phyloP scores from a whole-genome alignment of 768 basidiomycete genomes.

The Trametes cinnabarina region DNA sequence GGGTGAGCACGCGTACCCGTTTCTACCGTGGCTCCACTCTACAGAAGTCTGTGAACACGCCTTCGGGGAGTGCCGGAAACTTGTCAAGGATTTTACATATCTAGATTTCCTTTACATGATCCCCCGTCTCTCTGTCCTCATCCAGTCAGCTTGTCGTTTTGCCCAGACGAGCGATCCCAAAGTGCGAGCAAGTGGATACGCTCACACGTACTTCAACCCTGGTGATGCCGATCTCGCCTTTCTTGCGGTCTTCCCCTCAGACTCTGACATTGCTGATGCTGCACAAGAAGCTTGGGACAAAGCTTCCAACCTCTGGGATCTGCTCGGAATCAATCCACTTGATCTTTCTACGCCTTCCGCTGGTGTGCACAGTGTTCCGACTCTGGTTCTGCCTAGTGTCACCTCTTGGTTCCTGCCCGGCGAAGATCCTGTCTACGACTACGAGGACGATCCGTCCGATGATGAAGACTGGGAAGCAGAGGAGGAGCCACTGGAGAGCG shows the following conservation, averaged over 20 bases:
- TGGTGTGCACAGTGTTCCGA: too few species aligned
- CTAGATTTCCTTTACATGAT: constrained; percentile 2
- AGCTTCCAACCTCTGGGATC: background rate
- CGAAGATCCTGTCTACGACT: background rate
- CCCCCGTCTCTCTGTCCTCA: background rate
- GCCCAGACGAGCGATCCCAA: background rate
- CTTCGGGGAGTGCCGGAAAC: background rate
- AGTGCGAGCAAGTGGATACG: background rate
- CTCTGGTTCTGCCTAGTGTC: background rate
- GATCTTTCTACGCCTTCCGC: background rate
- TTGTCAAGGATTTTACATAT: constrained; percentile 2
- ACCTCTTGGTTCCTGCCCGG: background rate
- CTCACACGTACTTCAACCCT: constrained; percentile 7
- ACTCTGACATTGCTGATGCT: background rate
- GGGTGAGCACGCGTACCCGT: constrained; percentile 19
- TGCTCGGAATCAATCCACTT: background rate
- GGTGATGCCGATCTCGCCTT: background rate
- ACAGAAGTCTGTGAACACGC: constrained; percentile 2
- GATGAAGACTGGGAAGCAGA: too few species aligned
- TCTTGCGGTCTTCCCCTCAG: constrained; percentile 1
- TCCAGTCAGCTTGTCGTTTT: background rate
- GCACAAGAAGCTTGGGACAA: background rate
- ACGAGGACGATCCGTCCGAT: too few species aligned
- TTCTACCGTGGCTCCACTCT: constrained; percentile 14
- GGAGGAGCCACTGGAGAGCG: too few species aligned